Conservation (phyloP, 768 basidiomycete genomes). For the Kwoniella europaea region DNA sequence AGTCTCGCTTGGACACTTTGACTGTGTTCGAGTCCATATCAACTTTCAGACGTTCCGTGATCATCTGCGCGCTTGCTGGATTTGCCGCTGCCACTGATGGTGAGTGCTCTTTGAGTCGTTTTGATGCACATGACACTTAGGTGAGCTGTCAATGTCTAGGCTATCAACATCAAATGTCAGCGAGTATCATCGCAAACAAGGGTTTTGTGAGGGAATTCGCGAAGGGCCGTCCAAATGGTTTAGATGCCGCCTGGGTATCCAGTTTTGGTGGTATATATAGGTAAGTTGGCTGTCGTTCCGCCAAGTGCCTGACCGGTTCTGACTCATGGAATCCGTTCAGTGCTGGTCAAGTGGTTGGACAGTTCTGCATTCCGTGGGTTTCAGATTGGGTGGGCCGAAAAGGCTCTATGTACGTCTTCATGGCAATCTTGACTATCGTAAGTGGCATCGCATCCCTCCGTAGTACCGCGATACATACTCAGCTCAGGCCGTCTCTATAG, state of each 20-base stretch:
- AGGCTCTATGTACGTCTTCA: conserved; percentile 30
- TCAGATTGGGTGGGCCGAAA: conserved; percentile 39
- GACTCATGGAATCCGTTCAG: conserved; percentile 3
- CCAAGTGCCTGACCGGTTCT: background rate
- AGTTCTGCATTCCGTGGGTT: conserved; percentile 33
- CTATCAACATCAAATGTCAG: conserved; percentile 23
- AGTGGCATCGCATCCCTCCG: background rate
- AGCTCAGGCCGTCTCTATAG: conserved; percentile 8
- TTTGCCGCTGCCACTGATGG: conserved; percentile 40
- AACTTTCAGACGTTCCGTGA: conserved; percentile 22
- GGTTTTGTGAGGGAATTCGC: conserved; percentile 23
- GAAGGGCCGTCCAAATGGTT: background rate
- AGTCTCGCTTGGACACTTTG: conserved; percentile 30
- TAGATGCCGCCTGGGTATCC: conserved; percentile 17
- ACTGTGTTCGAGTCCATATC: conserved; percentile 14
- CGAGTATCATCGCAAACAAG: conserved; percentile 27
- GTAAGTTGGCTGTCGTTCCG: background rate
- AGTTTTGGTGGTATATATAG: conserved; percentile 26
- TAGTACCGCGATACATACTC: background rate
- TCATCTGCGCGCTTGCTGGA: conserved; percentile 33
- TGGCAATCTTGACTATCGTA: conserved; percentile 24
- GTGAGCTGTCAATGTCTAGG: conserved; percentile 1
- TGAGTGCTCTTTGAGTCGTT: conserved; percentile 1
- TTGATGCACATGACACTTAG: too few relatives aligned
- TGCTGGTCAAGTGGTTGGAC: conserved; percentile 42